Conservation (phyloP, 2,329 filamentous ascomycete genomes). For the Paecilomyces formosus region DNA sequence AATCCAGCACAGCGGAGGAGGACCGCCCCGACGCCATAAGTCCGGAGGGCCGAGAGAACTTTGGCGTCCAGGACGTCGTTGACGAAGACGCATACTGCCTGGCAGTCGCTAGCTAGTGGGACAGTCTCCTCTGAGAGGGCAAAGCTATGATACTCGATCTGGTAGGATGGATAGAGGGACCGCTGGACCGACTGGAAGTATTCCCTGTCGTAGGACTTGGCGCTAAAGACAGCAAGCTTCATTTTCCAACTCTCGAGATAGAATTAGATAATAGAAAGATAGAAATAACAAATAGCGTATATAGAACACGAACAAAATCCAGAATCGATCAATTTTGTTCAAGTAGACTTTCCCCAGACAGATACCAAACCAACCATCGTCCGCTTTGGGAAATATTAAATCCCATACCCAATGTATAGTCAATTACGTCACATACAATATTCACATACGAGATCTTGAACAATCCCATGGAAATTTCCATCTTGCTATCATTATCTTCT, state of each 20-base stretch:
- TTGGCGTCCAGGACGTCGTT: conserved; percentile 51
- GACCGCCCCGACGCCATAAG: conserved; percentile 48
- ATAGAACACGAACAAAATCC: background rate
- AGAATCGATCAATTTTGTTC: background rate
- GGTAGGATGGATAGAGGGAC: conserved; percentile 25
- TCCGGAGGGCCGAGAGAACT: conserved; percentile 46
- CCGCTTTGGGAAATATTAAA: background rate
- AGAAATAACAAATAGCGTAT: background rate
- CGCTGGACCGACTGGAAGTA: conserved; percentile 41
- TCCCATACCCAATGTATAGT: background rate
- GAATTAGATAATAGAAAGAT: background rate
- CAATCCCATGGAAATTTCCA: no score
- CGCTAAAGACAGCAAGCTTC: conserved; percentile 58
- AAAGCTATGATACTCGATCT: conserved; percentile 53
- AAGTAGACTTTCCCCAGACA: background rate
- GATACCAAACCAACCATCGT: background rate
- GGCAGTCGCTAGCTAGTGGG: conserved; percentile 43
- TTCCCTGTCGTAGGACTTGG: conserved; percentile 54
- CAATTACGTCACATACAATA: background rate
- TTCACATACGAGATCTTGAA: background rate
- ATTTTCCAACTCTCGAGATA: conserved; percentile 21
- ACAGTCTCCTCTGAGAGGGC: conserved; percentile 50
- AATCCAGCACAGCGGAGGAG: conserved; percentile 61
- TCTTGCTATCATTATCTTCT: no score
- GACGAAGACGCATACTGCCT: conserved; percentile 61